Conservation (phyloP, 108 stramenopile species). For the Cyclotella atomus region DNA sequence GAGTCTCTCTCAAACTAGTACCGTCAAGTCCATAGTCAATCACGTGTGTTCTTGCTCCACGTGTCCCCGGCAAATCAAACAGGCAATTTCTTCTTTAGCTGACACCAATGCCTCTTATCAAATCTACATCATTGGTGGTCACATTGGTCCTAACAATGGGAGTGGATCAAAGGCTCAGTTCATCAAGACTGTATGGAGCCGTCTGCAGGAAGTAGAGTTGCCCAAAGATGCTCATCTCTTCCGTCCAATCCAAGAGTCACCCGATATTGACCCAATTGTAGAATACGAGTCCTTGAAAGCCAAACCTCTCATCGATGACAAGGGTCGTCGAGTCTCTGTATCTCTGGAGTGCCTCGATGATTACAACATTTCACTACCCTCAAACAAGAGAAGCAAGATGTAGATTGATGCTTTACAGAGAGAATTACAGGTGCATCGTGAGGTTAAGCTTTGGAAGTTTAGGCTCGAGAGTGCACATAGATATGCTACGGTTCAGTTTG, state of each 20-base stretch:
- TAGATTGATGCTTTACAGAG: no score
- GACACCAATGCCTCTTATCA: no score
- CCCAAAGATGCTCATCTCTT: background rate
- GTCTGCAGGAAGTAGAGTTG: background rate
- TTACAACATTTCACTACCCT: background rate
- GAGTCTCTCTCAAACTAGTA: no score
- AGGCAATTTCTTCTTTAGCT: no score
- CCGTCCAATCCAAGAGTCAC: constrained; percentile 2
- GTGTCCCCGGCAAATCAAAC: no score
- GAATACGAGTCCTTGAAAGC: constrained; percentile 2
- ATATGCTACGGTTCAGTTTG: background rate
- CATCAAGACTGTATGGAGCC: no score
- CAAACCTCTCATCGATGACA: background rate
- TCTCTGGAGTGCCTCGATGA: background rate
- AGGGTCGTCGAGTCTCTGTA: background rate
- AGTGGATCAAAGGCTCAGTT: no score
- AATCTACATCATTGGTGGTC: no score
- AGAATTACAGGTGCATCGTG: background rate
- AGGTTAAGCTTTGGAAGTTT: background rate
- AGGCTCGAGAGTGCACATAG: background rate
- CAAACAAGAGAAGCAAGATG: background rate
- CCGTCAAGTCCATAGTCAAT: no score
- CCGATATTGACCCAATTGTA: background rate
- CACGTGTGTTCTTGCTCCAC: no score
- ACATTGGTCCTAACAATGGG: no score